A percentile compares a stretch with the other conserved stretches of the same genome.
These are phyloP conservation scores for Trichodelitschia bisporula DNA, from an alignment of 495 filamentous ascomycete species.

Conservation along the genomic window DNA sequence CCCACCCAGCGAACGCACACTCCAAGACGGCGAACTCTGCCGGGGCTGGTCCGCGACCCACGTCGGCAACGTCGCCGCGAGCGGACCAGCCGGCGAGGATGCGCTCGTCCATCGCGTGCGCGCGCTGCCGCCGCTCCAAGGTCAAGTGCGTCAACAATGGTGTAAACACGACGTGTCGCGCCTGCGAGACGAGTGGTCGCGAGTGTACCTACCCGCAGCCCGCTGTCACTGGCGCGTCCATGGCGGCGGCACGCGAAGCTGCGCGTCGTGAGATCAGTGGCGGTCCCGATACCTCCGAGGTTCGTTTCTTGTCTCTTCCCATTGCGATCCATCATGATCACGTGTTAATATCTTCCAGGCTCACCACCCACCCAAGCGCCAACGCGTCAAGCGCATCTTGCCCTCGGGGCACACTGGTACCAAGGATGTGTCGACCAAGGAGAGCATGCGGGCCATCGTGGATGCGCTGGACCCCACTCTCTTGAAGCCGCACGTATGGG, in stretches of 20 bases:
- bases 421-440: slow-evolving; percentile 1
- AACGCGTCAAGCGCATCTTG: too few relatives aligned
- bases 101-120: slow-evolving; percentile 62
- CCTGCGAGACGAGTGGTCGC: slow-evolving; percentile 49
- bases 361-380: too few relatives aligned
- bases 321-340: slow-evolving; percentile 2
- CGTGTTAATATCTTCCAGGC: too few relatives aligned
- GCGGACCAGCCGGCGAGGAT: slow-evolving; percentile 18
- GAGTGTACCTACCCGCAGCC: slow-evolving; percentile 52
- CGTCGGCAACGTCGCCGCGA: too few relatives aligned
- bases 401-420: too few relatives aligned
- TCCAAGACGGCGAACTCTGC: too few relatives aligned
- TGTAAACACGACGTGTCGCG: slow-evolving; percentile 46
- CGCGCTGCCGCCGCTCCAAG: slow-evolving; percentile 55
- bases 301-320: slow-evolving; percentile 1
- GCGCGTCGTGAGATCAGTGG: too few relatives aligned
- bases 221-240: too few relatives aligned
- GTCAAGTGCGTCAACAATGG: slow-evolving; percentile 69
- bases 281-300: too few relatives aligned
- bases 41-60: too few relatives aligned
- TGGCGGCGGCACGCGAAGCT: too few relatives aligned
- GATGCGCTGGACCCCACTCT: slow-evolving; percentile 11
- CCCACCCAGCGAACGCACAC: too few relatives aligned
- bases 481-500: slow-evolving; percentile 24
- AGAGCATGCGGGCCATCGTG: slow-evolving; percentile 5